Evolutionary conservation across 768 basidiomycete species (phyloP), one percentile per base, ranked within the genome.

Genomic region (Mycena galopus): DNA sequence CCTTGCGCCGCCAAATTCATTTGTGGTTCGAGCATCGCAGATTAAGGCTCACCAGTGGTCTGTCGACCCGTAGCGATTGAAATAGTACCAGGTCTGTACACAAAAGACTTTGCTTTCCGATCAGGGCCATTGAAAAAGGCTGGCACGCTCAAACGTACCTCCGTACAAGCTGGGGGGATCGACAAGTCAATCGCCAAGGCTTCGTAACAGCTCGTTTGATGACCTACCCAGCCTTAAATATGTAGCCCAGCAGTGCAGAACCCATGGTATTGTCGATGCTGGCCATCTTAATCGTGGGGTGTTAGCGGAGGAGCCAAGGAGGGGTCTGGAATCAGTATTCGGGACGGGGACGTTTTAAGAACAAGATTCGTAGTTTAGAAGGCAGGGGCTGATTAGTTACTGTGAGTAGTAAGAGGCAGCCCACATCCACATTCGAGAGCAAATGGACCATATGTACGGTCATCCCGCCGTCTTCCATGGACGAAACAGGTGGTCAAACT

Each of bases 81-180:
- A 90, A 69, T 89, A 90, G 76, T 86, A 89, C 84, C 53, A 55
- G 27, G 29, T 86, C 76, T 90, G 89, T 33, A 88, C 85, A 73
- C 87, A 88, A 3, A 88, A 88, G 11, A 90, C 89, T 90, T 65
- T 25, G 35, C 32, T 33, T 44, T 11, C n/a, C 69, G 25, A 68
- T 62, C 8, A 66, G 56, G 23, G 32, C 9, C 33, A 10, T 29
- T 10, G n/a, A 19, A 4, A 60, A 39, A 55, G 37, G 27, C 19
- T 23, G 39, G 67, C 51, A 33, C 27, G 53, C 25, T 33, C 21
- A 25, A 56, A 73, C 76, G n/a, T 82, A 88, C 89, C 88, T 81
- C 89, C 89, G 67, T 89, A 90, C 64, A 90, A 76, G 66, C 87
- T 89, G 69, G 14, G 55, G 21, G 61, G 58, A 27, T 60, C 29